phyloP scores from a whole-genome alignment of 2,329 filamentous ascomycete genomes.

The Cladophialophora yegresii region DNA sequence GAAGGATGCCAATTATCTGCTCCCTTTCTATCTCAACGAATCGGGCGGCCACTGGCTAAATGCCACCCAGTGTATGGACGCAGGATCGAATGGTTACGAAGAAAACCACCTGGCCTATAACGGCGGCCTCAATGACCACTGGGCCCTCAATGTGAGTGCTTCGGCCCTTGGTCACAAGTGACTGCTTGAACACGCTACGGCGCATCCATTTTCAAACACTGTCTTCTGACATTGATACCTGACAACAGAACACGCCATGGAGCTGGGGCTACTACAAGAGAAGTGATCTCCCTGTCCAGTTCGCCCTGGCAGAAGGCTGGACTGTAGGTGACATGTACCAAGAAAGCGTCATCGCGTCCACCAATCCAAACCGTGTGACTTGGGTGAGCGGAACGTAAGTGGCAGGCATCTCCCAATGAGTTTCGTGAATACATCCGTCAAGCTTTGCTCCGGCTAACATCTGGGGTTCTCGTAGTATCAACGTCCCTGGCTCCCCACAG shows the following conservation, averaged over 20 bases:
- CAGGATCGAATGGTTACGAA: conserved; percentile 56
- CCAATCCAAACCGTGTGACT: conserved; percentile 56
- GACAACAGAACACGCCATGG: conserved; percentile 52
- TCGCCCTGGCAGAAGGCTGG: conserved; percentile 58
- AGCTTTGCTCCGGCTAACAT: no score
- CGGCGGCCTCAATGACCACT: conserved; percentile 55
- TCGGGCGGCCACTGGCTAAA: conserved; percentile 53
- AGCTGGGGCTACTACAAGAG: conserved; percentile 56
- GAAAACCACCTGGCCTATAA: conserved; percentile 58
- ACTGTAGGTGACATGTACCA: conserved; percentile 60
- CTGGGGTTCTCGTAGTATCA: conserved; percentile 41
- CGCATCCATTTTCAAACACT: no score
- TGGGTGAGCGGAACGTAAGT: conserved; percentile 51
- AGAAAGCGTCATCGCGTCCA: conserved; percentile 56
- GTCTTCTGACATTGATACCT: not conserved
- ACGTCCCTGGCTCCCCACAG: conserved; percentile 53
- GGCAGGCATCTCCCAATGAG: not conserved
- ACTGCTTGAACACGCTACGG: not conserved
- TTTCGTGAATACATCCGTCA: no score
- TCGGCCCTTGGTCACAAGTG: not conserved
- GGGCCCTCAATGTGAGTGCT: conserved; percentile 48
- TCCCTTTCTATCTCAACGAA: conserved; percentile 60
- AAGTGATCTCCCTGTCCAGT: conserved; percentile 58
- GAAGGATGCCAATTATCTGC: conserved; percentile 48
- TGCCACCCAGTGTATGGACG: conserved; percentile 58